A percentile compares a stretch with the other conserved stretches of the same genome.
phyloP scores from a whole-genome alignment of 495 filamentous ascomycete species.

The Oleoguttula mirabilis region DNA sequence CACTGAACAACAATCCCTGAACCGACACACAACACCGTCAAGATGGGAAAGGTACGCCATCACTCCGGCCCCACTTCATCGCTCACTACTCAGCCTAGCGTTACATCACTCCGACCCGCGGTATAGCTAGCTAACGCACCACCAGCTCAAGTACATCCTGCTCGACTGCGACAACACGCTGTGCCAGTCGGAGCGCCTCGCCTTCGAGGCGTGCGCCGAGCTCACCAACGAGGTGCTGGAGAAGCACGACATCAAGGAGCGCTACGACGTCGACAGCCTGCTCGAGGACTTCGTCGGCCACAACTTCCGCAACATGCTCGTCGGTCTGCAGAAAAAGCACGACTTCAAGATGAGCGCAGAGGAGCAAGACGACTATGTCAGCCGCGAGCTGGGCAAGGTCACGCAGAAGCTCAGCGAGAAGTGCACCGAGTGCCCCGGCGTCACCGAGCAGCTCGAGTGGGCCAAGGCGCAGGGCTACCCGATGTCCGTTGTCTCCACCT shows the following conservation, averaged over 20 bases:
- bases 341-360: slow-evolving; percentile 52
- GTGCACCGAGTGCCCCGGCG: slow-evolving; percentile 65
- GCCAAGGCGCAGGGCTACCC: slow-evolving; percentile 55
- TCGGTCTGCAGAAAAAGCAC: slow-evolving; percentile 63
- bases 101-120: no score
- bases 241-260: slow-evolving; percentile 49
- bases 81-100: no score
- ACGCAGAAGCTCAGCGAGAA: slow-evolving; percentile 64
- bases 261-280: slow-evolving; percentile 69
- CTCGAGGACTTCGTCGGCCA: slow-evolving; percentile 86
- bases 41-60: no score
- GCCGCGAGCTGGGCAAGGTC: slow-evolving; percentile 68
- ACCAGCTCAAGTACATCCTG: slow-evolving; percentile 51
- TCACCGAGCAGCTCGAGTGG: slow-evolving; percentile 53
- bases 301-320: slow-evolving; percentile 90
- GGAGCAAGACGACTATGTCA: slow-evolving; percentile 67
- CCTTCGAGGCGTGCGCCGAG: slow-evolving; percentile 89
- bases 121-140: no score
- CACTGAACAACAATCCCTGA: no score
- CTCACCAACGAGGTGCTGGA: slow-evolving; percentile 82
- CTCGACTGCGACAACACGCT: slow-evolving; percentile 98
- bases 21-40: no score
- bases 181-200: slow-evolving; percentile 79
- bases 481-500: slow-evolving; percentile 71
- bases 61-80: no score